phyloP scores from a whole-genome alignment of 306 rosid species.

The Fragaria vesca region DNA sequence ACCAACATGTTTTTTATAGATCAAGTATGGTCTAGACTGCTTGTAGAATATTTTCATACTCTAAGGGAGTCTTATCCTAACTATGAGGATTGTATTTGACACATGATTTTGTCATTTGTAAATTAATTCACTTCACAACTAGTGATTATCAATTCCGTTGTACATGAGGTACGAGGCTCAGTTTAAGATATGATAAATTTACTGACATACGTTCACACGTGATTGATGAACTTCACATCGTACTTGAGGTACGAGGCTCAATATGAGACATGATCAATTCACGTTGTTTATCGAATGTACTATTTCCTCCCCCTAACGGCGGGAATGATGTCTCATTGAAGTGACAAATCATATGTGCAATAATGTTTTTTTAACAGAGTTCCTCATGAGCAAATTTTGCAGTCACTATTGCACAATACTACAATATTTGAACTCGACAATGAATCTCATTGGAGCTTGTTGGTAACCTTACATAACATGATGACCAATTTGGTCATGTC shows the following conservation, averaged over 20 bases:
- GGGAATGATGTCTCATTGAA: background rate
- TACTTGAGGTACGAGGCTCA: background rate
- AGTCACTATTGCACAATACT: too few species aligned
- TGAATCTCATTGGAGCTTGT: background rate
- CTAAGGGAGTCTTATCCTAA: too few species aligned
- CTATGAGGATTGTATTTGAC: background rate
- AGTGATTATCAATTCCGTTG: background rate
- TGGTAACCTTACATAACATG: background rate
- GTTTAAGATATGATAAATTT: background rate
- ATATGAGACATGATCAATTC: background rate
- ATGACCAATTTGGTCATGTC: background rate
- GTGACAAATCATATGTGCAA: background rate
- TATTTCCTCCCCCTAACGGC: too few species aligned
- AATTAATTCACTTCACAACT: background rate
- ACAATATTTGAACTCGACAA: background rate
- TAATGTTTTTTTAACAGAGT: too few species aligned
- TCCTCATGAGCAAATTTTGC: background rate
- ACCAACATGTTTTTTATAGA: background rate
- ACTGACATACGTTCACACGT: background rate
- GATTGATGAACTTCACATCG: too few species aligned
- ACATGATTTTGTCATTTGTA: background rate
- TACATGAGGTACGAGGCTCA: background rate
- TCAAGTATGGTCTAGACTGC: background rate
- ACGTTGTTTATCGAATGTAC: too few species aligned
- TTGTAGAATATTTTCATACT: too few species aligned